Percentiles rank a stretch among this genome's conserved stretches.
Evolutionary conservation across 2,329 filamentous ascomycete genomes (phyloP).

Genomic region (Alternaria sp.): DNA sequence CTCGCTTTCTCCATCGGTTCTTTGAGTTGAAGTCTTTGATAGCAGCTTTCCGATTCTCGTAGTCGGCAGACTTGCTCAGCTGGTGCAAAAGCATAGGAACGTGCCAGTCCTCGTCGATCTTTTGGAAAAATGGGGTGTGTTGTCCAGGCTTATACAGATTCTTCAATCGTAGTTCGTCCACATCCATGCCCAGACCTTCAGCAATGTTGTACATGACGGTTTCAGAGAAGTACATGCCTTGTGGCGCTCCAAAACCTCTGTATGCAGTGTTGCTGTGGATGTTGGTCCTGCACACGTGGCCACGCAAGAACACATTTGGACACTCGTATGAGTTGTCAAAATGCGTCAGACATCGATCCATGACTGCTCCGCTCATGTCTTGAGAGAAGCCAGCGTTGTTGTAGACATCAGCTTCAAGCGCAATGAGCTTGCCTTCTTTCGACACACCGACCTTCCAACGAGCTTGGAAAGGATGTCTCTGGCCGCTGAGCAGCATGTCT

Average conservation of each 20-base stretch:
- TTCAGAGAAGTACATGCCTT: slow-evolving; percentile 93
- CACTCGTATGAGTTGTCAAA: slow-evolving; percentile 88
- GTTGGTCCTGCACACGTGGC: slow-evolving; percentile 88
- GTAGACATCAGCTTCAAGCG: slow-evolving; percentile 86
- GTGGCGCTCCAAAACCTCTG: slow-evolving; percentile 91
- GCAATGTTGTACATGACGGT: slow-evolving; percentile 87
- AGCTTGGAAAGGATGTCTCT: slow-evolving; percentile 88
- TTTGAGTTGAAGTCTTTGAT: slow-evolving; percentile 78
- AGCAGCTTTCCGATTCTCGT: slow-evolving; percentile 70
- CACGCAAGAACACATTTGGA: slow-evolving; percentile 83
- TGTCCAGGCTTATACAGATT: slow-evolving; percentile 84
- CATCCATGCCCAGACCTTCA: slow-evolving; percentile 82
- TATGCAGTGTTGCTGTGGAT: slow-evolving; percentile 97
- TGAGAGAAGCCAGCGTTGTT: slow-evolving; percentile 84
- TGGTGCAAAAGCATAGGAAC: slow-evolving; percentile 92
- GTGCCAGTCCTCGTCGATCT: slow-evolving; percentile 82
- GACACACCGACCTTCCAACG: slow-evolving; percentile 92
- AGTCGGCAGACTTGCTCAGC: slow-evolving; percentile 75
- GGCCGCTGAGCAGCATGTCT: slow-evolving; percentile 88
- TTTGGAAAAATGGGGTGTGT: slow-evolving; percentile 87
- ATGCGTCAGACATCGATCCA: slow-evolving; percentile 84
- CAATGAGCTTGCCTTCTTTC: slow-evolving; percentile 89
- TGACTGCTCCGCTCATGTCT: slow-evolving; percentile 74
- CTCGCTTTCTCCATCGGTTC: slow-evolving; percentile 93
- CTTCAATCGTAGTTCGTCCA: slow-evolving; percentile 77